phyloP scores from a whole-genome alignment of 1,284 basidiomycete species.

The Trichosporon sp. region DNA sequence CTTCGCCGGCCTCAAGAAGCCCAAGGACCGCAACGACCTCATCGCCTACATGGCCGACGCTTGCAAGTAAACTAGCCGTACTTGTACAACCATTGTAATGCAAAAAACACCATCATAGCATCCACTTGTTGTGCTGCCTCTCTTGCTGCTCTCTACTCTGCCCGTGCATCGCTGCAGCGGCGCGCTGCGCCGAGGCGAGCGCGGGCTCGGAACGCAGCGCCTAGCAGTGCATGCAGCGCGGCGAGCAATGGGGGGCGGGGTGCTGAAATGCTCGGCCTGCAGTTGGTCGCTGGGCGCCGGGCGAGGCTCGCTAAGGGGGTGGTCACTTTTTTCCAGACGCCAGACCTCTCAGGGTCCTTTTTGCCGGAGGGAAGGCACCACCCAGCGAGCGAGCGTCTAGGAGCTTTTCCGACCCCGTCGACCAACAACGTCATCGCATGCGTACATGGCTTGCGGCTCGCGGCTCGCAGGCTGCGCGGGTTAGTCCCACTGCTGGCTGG shows the following conservation, averaged over 20 bases:
- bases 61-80: background rate
- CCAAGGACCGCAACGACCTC: constrained; percentile 89
- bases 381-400: too few species aligned
- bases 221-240: background rate
- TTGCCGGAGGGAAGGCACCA: background rate
- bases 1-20: constrained; percentile 95
- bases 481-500: background rate
- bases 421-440: background rate
- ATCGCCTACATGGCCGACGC: constrained; percentile 36
- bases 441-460: too few species aligned
- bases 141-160: background rate
- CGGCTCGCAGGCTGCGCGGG: background rate
- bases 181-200: background rate
- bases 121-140: background rate
- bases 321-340: background rate
- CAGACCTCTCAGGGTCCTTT: background rate
- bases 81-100: background rate
- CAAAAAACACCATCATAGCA: constrained; percentile 3
- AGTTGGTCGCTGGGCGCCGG: background rate
- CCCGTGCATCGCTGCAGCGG: background rate
- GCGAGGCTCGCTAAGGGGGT: background rate
- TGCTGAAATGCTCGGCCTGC: background rate
- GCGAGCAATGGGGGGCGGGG: background rate
- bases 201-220: background rate
- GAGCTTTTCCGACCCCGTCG: background rate